Percentiles rank a stretch among this genome's conserved stretches.
phyloP scores from a whole-genome alignment of 176 grass and related monocot species.

The Bonia amplexicaulis region DNA sequence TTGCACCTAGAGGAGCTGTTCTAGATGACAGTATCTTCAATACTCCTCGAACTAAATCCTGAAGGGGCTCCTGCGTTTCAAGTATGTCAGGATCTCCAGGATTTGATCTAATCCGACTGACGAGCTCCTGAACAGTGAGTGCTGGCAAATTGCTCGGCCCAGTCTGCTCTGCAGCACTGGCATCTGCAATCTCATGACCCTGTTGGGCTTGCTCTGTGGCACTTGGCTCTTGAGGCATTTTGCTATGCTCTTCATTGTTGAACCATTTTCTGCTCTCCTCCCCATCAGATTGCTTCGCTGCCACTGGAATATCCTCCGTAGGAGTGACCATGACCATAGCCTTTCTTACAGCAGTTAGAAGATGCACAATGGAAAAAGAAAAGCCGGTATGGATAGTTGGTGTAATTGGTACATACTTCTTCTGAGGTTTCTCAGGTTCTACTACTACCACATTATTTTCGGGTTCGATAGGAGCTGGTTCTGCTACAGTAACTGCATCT shows the following conservation, averaged over 20 bases:
- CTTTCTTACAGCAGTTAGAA: constrained; percentile 85
- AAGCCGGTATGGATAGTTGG: constrained; percentile 92
- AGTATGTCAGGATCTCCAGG: constrained; percentile 92
- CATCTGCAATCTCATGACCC: constrained; percentile 39
- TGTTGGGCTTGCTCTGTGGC: constrained; percentile 37
- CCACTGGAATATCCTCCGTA: constrained; percentile 33
- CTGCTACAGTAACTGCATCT: constrained; percentile 31
- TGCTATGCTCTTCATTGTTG: constrained; percentile 37
- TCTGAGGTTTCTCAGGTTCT: constrained; percentile 83
- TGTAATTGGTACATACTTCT: constrained; percentile 80
- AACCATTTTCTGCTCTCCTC: constrained; percentile 42
- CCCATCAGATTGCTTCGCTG: constrained; percentile 35
- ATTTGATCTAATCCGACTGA: constrained; percentile 70
- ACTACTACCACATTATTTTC: constrained; percentile 39
- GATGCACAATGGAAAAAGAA: constrained; percentile 94
- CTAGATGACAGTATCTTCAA: constrained; percentile 92
- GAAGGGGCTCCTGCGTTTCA: constrained; percentile 97
- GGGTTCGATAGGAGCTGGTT: constrained; percentile 33
- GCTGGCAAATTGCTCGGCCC: constrained; percentile 35
- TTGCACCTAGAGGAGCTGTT: constrained; percentile 91
- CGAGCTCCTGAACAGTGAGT: constrained; percentile 81
- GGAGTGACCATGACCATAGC: constrained; percentile 82
- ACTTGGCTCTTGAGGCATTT: constrained; percentile 38
- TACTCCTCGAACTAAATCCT: constrained; percentile 92
- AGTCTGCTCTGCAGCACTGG: constrained; percentile 32